A percentile compares a stretch with the other conserved stretches of the same genome.
Evolutionary conservation across 129 eudicot species (phyloP).

Genomic region (Lonicera japonica): DNA sequence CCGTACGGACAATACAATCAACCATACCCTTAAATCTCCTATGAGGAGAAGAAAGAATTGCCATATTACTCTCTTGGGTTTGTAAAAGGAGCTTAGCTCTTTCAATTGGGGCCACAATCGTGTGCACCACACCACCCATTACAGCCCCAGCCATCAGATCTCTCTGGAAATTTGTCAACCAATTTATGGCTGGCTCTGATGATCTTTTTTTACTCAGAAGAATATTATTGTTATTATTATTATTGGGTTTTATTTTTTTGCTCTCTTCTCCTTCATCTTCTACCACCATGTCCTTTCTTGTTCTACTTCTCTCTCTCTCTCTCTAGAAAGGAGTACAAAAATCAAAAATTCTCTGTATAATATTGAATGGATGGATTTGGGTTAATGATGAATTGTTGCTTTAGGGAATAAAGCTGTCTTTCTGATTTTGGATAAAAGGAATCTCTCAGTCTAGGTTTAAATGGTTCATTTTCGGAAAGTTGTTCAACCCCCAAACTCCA

Average conservation of each 20-base stretch:
- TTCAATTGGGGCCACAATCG: conserved; percentile 93
- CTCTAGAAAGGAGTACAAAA: too few species aligned
- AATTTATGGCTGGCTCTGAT: conserved; percentile 23
- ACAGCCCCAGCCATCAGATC: conserved; percentile 88
- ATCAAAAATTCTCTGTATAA: too few species aligned
- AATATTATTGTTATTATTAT: too few species aligned
- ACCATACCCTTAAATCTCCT: conserved; percentile 87
- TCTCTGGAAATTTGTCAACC: conserved; percentile 63
- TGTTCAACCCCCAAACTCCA: too few species aligned
- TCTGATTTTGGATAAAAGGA: too few species aligned
- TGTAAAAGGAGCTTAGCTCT: conserved; percentile 85
- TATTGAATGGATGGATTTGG: too few species aligned
- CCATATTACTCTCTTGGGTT: conserved; percentile 89
- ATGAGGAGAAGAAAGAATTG: conserved; percentile 62
- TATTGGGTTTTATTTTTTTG: conserved; percentile 6
- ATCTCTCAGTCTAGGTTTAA: too few species aligned
- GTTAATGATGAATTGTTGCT: too few species aligned
- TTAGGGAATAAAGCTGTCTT: too few species aligned
- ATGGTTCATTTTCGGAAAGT: too few species aligned
- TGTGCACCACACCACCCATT: conserved; percentile 93
- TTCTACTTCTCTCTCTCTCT: too few species aligned
- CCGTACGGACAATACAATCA: conserved; percentile 73
- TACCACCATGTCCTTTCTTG: conserved; percentile 23
- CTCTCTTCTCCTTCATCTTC: conserved; percentile 45
- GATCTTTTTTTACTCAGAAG: conserved; percentile 3